These are phyloP conservation scores for Mrakia gelida DNA, from an alignment of 768 basidiomycete genomes.

Conservation along the genomic window DNA sequence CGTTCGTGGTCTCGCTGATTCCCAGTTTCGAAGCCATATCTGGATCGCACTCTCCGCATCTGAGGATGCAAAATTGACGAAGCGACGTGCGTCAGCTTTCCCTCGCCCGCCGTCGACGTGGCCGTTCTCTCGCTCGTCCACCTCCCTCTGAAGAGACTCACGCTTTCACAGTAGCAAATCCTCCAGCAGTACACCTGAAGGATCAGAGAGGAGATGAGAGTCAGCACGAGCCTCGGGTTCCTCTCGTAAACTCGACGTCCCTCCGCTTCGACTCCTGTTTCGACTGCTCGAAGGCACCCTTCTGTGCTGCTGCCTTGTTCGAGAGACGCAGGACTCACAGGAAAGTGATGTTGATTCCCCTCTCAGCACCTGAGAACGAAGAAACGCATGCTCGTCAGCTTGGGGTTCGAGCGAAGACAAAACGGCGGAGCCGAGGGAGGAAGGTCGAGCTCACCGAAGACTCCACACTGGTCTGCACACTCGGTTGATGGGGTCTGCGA, in stretches of 20 bases:
- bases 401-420: not conserved
- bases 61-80: not conserved
- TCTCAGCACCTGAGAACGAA: not conserved
- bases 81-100: no score
- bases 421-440: not conserved
- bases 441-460: not conserved
- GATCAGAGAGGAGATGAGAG: no score
- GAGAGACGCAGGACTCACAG: not conserved
- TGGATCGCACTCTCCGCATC: not conserved
- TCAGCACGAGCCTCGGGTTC: no score
- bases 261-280: no score
- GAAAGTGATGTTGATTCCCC: conserved; percentile 5
- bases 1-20: not conserved
- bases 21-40: not conserved
- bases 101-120: not conserved
- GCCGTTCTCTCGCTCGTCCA: not conserved
- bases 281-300: no score
- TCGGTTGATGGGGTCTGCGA: not conserved
- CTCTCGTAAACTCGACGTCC: no score
- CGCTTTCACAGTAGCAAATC: not conserved
- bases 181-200: not conserved
- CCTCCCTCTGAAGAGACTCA: not conserved
- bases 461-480: not conserved
- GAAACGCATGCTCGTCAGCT: not conserved
- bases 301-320: no score